A percentile compares a stretch with the other conserved stretches of the same genome.
These are phyloP conservation scores for Andalucia godoyi DNA, from an alignment of 78 protist species.

Conservation along the genomic window DNA sequence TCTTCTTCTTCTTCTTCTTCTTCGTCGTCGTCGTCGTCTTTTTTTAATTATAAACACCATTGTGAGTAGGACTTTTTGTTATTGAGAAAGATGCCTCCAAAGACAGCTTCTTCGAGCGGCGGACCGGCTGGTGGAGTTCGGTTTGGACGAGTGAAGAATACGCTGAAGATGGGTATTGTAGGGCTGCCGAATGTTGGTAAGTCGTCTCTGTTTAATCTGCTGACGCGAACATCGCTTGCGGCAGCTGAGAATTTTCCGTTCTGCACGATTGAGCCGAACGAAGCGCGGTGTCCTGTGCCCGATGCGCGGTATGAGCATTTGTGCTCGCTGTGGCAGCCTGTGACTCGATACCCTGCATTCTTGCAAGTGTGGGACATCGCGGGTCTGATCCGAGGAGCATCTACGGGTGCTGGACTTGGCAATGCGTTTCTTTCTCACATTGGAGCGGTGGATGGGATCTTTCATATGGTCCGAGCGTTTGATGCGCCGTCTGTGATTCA, in stretches of 20 bases:
- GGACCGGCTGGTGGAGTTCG: not conserved
- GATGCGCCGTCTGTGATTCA: slow-evolving; percentile 73
- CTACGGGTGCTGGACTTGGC: slow-evolving; percentile 85
- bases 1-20: too few relatives aligned
- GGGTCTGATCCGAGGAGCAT: slow-evolving; percentile 93
- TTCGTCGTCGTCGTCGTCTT: too few relatives aligned
- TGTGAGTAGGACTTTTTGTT: too few relatives aligned
- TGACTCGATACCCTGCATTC: not conserved
- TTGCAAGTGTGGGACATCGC: slow-evolving; percentile 82
- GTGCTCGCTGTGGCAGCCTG: not conserved
- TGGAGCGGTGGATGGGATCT: slow-evolving; percentile 81
- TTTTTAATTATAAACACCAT: too few relatives aligned
- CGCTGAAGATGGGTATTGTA: slow-evolving; percentile 48
- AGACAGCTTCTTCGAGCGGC: not conserved
- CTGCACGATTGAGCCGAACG: slow-evolving; percentile 1
- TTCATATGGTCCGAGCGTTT: slow-evolving; percentile 86
- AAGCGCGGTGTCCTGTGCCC: not conserved
- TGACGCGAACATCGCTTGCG: slow-evolving; percentile 44
- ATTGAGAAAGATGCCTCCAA: slow-evolving; percentile 10
- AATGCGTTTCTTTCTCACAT: slow-evolving; percentile 88
- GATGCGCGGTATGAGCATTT: not conserved
- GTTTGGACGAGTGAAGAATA: not conserved
- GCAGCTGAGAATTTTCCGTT: slow-evolving; percentile 1
- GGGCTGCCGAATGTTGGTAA: slow-evolving; percentile 93
- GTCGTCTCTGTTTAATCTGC: slow-evolving; percentile 79